phyloP scores from a whole-genome alignment of 148 eudicot species.

The Camellia sinensis region DNA sequence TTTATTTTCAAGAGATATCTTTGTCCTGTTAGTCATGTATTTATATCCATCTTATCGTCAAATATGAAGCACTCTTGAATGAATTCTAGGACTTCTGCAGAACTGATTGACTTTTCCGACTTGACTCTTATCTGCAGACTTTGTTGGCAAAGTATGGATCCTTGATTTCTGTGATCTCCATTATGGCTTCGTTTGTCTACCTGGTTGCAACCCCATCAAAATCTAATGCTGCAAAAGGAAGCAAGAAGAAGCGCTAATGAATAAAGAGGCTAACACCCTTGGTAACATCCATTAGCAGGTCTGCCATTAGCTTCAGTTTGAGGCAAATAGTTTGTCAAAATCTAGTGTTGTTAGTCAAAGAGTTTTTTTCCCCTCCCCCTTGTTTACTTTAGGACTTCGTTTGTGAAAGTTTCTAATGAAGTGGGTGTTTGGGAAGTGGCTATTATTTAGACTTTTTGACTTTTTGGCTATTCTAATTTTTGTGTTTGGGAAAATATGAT shows the following conservation, averaged over 20 bases:
- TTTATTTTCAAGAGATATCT: background rate
- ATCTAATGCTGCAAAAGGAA: slow-evolving; percentile 43
- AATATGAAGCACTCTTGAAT: background rate
- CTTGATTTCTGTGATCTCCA: slow-evolving; percentile 56
- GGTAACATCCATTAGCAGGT: background rate
- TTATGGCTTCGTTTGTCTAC: slow-evolving; percentile 65
- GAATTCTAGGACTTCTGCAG: background rate
- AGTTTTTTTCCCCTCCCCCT: background rate
- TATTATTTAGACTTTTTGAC: too few relatives aligned
- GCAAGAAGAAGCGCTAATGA: slow-evolving; percentile 62
- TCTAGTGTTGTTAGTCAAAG: background rate
- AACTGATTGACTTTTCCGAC: too few relatives aligned
- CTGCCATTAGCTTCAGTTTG: background rate
- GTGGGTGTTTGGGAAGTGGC: too few relatives aligned
- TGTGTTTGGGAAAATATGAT: too few relatives aligned
- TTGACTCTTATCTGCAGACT: slow-evolving; percentile 47
- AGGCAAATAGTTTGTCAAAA: background rate
- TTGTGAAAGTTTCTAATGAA: background rate
- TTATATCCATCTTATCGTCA: too few relatives aligned
- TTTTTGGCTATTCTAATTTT: too few relatives aligned
- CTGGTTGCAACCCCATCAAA: slow-evolving; percentile 64
- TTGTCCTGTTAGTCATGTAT: background rate
- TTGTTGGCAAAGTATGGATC: slow-evolving; percentile 85
- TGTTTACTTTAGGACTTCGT: background rate
- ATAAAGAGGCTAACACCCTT: background rate